Conservation (phyloP, 441 rosid genomes). For the Dalechampia spathulata region DNA sequence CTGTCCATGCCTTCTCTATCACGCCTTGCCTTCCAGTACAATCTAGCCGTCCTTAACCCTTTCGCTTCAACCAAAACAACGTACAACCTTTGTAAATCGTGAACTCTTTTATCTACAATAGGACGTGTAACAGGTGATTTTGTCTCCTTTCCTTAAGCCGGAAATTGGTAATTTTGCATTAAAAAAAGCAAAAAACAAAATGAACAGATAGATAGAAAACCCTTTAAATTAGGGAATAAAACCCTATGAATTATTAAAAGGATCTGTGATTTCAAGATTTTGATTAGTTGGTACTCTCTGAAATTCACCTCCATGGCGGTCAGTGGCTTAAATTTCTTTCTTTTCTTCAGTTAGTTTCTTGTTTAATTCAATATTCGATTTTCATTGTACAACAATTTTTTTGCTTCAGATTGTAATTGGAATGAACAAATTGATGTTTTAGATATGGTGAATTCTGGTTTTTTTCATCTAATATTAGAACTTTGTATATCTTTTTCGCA, state of each 20-base stretch:
- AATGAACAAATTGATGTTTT: too few relatives aligned
- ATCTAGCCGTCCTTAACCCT: background rate
- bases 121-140: too few relatives aligned
- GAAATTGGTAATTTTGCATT: too few relatives aligned
- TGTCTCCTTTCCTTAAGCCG: too few relatives aligned
- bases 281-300: background rate
- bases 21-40: background rate
- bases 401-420: too few relatives aligned
- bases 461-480: too few relatives aligned
- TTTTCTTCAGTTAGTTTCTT: background rate
- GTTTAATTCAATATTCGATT: background rate
- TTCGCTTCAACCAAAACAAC: too few relatives aligned
- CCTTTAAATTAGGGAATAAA: background rate
- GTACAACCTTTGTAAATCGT: background rate
- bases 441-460: too few relatives aligned
- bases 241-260: background rate
- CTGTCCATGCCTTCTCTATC: background rate
- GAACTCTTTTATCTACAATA: too few relatives aligned
- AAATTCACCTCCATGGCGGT: slow-evolving; percentile 5
- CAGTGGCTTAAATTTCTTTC: background rate
- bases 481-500: too few relatives aligned
- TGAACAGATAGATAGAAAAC: background rate
- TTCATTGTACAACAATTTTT: too few relatives aligned
- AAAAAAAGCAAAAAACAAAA: background rate
- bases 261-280: background rate